Conservation (phyloP, 306 rosid genomes). For the Begonia fuchsioides region DNA sequence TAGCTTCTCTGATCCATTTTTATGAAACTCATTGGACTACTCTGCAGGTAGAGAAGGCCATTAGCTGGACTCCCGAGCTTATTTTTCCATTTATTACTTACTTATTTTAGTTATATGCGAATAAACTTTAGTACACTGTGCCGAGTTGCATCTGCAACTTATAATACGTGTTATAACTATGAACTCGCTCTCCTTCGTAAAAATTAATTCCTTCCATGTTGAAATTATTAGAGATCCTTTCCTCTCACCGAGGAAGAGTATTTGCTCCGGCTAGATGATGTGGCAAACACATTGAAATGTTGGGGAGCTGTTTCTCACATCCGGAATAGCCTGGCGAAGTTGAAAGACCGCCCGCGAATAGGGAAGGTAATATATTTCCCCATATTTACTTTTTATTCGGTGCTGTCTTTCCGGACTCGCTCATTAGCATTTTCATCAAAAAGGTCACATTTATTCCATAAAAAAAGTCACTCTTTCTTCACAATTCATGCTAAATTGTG, state of each 20-base stretch:
- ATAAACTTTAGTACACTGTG: no score
- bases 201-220: no score
- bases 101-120: no score
- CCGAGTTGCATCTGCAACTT: no score
- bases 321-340: conserved; percentile 66
- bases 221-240: conserved; percentile 53
- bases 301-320: conserved; percentile 99
- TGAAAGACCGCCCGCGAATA: conserved; percentile 85
- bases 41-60: no score
- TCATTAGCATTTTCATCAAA: not conserved
- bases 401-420: not conserved
- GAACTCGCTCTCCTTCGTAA: no score
- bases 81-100: no score
- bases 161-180: no score
- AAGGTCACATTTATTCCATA: not conserved
- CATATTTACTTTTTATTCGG: not conserved
- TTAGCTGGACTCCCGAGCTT: no score
- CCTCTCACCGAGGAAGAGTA: conserved; percentile 97
- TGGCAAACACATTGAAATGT: conserved; percentile 77
- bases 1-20: no score
- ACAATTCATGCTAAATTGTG: not conserved
- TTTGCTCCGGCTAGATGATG: conserved; percentile 79
- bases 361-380: conserved; percentile 56
- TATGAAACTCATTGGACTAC: no score
- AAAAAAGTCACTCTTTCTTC: not conserved